These are phyloP conservation scores for Pythium monospermum DNA, from an alignment of 352 stramenopile genomes.

Conservation along the genomic window DNA sequence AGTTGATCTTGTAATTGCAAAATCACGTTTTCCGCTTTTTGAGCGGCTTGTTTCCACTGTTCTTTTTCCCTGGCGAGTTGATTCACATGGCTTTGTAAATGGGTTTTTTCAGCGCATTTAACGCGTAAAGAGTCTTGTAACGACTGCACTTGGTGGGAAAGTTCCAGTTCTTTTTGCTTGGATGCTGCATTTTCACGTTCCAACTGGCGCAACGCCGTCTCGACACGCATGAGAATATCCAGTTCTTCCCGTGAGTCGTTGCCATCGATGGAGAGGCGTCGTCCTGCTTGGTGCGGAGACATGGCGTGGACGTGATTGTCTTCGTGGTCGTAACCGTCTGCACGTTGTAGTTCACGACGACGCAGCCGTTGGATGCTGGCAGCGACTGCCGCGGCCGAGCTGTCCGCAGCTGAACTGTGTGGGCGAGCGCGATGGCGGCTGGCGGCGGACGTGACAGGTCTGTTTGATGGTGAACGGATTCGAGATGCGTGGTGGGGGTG, in stretches of 20 bases:
- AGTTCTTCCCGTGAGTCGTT: conserved; percentile 36
- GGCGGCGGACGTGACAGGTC: neutral
- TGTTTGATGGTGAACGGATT: too few relatives aligned
- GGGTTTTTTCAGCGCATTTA: conserved; percentile 45
- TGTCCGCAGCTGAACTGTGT: neutral
- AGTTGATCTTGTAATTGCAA: conserved; percentile 59
- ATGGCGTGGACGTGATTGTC: neutral
- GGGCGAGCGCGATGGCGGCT: neutral
- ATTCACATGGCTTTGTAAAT: conserved; percentile 39
- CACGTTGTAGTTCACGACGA: conserved; percentile 4
- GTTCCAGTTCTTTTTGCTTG: conserved; percentile 40
- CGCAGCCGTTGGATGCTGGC: conserved; percentile 20
- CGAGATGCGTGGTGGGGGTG: too few relatives aligned
- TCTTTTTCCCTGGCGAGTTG: conserved; percentile 42
- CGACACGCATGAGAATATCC: conserved; percentile 66
- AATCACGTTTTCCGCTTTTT: conserved; percentile 38
- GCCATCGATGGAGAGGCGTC: neutral
- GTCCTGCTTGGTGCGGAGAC: neutral
- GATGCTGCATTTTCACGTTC: conserved; percentile 59
- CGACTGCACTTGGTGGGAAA: conserved; percentile 49
- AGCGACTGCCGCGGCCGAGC: conserved; percentile 10
- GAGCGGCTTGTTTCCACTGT: conserved; percentile 47
- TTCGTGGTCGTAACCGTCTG: conserved; percentile 7
- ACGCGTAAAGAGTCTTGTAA: conserved; percentile 51
- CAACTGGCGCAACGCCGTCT: conserved; percentile 60